Percentiles rank a stretch among this genome's conserved stretches.
Conservation (phyloP, 1,284 basidiomycete genomes). For the Sporisorium iseilematis-ciliati region DNA sequence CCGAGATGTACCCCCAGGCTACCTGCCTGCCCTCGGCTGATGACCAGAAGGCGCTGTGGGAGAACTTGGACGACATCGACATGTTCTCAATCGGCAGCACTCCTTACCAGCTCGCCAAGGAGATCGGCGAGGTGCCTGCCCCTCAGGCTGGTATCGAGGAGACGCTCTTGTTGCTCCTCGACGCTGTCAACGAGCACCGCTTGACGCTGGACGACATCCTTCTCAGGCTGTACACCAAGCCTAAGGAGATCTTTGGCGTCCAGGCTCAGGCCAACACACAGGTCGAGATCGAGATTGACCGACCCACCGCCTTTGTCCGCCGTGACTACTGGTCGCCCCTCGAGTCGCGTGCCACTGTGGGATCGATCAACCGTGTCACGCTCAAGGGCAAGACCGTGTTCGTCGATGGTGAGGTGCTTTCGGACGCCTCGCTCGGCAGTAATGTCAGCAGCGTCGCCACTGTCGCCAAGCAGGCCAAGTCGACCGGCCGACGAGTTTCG, state of each 20-base stretch:
- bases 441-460: conserved; percentile 81
- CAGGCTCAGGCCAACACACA: conserved; percentile 80
- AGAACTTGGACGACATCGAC: conserved; percentile 86
- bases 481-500: conserved; percentile 44
- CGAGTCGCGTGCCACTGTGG: conserved; percentile 77
- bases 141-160: conserved; percentile 87
- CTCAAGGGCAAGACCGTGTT: conserved; percentile 91
- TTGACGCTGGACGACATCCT: conserved; percentile 87
- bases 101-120: conserved; percentile 82
- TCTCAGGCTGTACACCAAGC: conserved; percentile 87
- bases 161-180: conserved; percentile 86
- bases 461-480: conserved; percentile 42
- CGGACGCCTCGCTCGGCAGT: conserved; percentile 77
- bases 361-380: conserved; percentile 89
- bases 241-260: conserved; percentile 89
- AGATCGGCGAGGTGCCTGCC: conserved; percentile 78
- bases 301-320: conserved; percentile 76
- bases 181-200: conserved; percentile 83
- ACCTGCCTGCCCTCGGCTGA: conserved; percentile 80
- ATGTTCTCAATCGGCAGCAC: conserved; percentile 88
- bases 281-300: conserved; percentile 92
- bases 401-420: conserved; percentile 84
- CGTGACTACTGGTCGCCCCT: conserved; percentile 85
- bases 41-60: conserved; percentile 89
- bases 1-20: conserved; percentile 75